phyloP scores from a whole-genome alignment of 139 green algal species.

The Micractinium sp. region DNA sequence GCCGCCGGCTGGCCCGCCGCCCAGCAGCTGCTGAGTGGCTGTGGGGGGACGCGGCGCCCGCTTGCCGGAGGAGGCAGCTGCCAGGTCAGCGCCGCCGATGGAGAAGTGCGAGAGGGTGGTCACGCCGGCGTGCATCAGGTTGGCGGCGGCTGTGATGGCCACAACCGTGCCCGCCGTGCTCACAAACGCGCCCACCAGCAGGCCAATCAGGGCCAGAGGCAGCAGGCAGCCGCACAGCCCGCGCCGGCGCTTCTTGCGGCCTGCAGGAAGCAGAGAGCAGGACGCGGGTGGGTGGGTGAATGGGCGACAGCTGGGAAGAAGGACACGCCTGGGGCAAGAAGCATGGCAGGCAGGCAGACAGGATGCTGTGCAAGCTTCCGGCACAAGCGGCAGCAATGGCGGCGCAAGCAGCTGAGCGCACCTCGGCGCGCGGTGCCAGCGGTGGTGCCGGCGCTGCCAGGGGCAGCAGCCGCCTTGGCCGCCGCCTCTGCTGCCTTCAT shows the following conservation, averaged over 20 bases:
- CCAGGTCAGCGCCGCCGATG: not conserved
- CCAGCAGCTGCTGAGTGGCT: constrained; percentile 12
- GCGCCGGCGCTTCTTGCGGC: constrained; percentile 21
- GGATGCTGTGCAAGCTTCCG: not conserved
- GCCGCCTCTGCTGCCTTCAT: not conserved
- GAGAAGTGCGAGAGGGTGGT: constrained; percentile 29
- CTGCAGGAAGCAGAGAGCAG: not conserved
- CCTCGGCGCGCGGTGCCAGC: not conserved
- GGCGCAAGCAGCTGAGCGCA: not conserved
- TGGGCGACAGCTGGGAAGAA: not conserved
- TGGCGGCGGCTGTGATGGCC: constrained; percentile 27
- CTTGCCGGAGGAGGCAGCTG: not conserved
- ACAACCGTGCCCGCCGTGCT: not conserved
- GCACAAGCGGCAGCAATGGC: not conserved
- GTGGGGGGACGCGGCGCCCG: not conserved
- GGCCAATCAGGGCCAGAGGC: not conserved
- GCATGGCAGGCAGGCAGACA: not conserved
- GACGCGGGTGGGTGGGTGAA: not conserved
- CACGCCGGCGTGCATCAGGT: constrained; percentile 26
- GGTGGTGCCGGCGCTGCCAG: not conserved
- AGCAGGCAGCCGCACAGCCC: constrained; percentile 14
- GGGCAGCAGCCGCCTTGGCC: not conserved
- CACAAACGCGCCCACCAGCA: constrained; percentile 27
- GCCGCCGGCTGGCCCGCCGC: not conserved
- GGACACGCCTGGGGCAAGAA: no score